These are phyloP conservation scores for Pseudopithomyces maydicus DNA, from an alignment of 2,329 filamentous ascomycete species.

Conservation along the genomic window DNA sequence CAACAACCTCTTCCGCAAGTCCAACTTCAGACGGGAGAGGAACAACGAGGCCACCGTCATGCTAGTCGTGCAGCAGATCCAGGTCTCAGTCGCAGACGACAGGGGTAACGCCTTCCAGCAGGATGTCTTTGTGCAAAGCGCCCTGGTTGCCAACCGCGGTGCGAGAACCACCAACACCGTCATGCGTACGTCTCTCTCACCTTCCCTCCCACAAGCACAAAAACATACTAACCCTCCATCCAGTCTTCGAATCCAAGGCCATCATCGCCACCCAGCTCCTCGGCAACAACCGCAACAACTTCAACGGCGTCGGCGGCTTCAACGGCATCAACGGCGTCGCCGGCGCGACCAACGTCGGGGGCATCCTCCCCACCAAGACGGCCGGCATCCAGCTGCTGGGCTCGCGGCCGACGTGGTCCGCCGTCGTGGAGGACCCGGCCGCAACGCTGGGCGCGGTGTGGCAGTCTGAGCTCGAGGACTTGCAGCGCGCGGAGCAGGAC, in stretches of 20 bases:
- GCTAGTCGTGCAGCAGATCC: slow-evolving; percentile 38
- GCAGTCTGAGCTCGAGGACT: slow-evolving; percentile 31
- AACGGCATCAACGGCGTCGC: slow-evolving; percentile 18
- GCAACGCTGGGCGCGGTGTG: slow-evolving; percentile 32
- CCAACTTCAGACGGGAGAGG: slow-evolving; percentile 27
- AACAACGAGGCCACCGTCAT: slow-evolving; percentile 29
- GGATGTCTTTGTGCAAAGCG: slow-evolving; percentile 34
- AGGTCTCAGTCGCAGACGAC: slow-evolving; percentile 32
- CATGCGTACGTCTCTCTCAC: slow-evolving; percentile 24
- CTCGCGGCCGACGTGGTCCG: slow-evolving; percentile 31
- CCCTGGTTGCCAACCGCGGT: slow-evolving; percentile 36
- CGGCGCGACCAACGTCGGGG: slow-evolving; percentile 1
- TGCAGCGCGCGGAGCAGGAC: slow-evolving; percentile 29
- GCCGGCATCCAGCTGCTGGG: slow-evolving; percentile 33
- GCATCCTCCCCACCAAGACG: slow-evolving; percentile 28
- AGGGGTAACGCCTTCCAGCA: slow-evolving; percentile 27
- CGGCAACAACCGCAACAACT: slow-evolving; percentile 14
- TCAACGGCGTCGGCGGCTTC: slow-evolving; percentile 18
- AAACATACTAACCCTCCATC: slow-evolving; percentile 4
- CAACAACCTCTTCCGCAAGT: slow-evolving; percentile 40
- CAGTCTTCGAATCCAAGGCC: slow-evolving; percentile 31
- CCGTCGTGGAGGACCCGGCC: slow-evolving; percentile 33
- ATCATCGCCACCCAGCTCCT: slow-evolving; percentile 36
- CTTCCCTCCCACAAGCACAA: background rate
- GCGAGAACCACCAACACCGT: slow-evolving; percentile 27